phyloP scores from a whole-genome alignment of 257 asterid genomes.

The Fraxinus quadrangulata region DNA sequence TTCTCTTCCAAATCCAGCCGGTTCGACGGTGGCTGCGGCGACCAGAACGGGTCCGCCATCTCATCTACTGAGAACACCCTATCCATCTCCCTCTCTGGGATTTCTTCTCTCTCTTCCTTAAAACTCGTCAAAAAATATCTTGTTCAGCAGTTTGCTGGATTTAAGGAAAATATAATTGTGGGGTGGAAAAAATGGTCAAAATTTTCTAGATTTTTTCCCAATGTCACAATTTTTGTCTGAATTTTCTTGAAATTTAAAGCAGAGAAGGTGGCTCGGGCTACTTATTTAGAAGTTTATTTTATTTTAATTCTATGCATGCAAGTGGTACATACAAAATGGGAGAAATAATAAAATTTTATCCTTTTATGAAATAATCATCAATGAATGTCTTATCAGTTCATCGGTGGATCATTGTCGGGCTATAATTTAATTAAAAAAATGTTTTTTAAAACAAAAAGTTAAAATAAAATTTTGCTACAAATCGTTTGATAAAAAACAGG shows the following conservation, averaged over 20 bases:
- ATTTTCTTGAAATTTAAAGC: not conserved
- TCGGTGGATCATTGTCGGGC: no score
- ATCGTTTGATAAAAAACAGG: no score
- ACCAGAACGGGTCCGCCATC: constrained; percentile 66
- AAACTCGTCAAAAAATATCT: not conserved
- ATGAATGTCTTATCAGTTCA: no score
- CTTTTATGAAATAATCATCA: no score
- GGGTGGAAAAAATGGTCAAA: not conserved
- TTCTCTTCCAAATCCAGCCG: constrained; percentile 33
- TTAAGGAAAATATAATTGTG: not conserved
- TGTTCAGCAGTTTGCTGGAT: not conserved
- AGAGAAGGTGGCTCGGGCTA: not conserved
- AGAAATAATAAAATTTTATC: no score
- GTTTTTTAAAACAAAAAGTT: no score
- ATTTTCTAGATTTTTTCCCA: not conserved
- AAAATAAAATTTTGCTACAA: no score
- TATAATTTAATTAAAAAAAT: no score
- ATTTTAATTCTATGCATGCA: no score
- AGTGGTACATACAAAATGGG: no score
- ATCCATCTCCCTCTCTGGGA: constrained; percentile 49
- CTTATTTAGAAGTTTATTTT: no score
- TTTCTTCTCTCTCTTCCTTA: not conserved
- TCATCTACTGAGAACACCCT: constrained; percentile 78
- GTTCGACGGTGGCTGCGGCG: constrained; percentile 55
- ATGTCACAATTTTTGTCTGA: not conserved